Percentiles rank a stretch among this genome's conserved stretches.
phyloP scores from a whole-genome alignment of 129 eudicot genomes.

The Artemisia argyi region DNA sequence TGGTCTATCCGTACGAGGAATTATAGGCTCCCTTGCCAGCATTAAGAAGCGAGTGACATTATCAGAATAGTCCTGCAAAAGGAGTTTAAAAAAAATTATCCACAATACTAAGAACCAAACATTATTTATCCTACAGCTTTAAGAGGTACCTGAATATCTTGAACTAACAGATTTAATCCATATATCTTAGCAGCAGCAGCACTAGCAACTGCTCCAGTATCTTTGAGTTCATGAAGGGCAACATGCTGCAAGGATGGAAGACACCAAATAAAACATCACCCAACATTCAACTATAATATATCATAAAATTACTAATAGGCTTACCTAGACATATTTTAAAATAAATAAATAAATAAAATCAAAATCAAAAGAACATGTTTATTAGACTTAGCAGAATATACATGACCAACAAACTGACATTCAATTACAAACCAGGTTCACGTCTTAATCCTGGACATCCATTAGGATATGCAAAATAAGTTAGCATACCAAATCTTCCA shows the following conservation, averaged over 20 bases:
- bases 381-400: no score
- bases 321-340: no score
- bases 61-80: slow-evolving; percentile 81
- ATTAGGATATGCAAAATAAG: no score
- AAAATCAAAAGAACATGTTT: no score
- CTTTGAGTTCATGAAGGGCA: slow-evolving; percentile 69
- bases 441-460: not conserved
- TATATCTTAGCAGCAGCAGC: slow-evolving; percentile 73
- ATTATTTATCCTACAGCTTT: not conserved
- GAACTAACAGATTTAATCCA: slow-evolving; percentile 71
- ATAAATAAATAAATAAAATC: no score
- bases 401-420: not conserved
- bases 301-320: not conserved
- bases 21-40: slow-evolving; percentile 95
- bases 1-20: slow-evolving; percentile 84
- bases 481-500: no score
- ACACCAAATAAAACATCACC: slow-evolving; percentile 12
- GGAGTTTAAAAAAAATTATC: not conserved
- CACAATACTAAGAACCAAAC: not conserved
- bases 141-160: slow-evolving; percentile 81
- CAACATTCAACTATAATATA: slow-evolving; percentile 8
- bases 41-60: slow-evolving; percentile 89
- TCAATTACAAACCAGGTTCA: not conserved
- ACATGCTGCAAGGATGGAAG: slow-evolving; percentile 48
- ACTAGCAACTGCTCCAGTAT: slow-evolving; percentile 98